Evolutionary conservation across 306 rosid genomes (phyloP).

Genomic region (Prunus davidiana): DNA sequence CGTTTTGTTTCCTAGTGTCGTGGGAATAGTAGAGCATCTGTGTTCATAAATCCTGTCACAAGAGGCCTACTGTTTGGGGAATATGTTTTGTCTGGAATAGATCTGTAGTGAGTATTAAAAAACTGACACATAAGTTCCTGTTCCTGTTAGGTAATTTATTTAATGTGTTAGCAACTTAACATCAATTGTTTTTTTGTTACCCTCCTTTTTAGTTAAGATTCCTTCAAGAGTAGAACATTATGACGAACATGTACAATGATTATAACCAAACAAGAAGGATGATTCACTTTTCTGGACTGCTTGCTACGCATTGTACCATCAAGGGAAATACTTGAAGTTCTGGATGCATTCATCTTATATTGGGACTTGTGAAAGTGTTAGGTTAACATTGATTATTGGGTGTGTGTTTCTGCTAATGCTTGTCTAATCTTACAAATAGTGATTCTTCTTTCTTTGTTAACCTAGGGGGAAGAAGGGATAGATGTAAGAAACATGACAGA

Average conservation of each 20-base stretch:
- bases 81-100: not conserved
- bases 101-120: not conserved
- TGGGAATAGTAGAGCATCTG: not conserved
- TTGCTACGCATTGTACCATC: not conserved
- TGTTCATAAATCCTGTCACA: not conserved
- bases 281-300: not conserved
- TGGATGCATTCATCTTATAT: not conserved
- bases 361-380: not conserved
- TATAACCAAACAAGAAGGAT: not conserved
- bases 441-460: conserved; percentile 20
- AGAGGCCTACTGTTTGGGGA: not conserved
- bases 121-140: not conserved
- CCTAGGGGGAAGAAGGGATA: conserved; percentile 66
- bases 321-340: not conserved
- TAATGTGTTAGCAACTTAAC: not conserved
- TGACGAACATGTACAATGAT: not conserved
- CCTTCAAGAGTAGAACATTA: not conserved
- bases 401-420: not conserved
- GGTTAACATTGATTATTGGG: not conserved
- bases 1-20: not conserved
- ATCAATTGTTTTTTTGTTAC: not conserved
- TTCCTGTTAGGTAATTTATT: not conserved
- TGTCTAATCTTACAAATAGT: conserved; percentile 8
- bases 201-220: not conserved
- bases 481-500: conserved; percentile 78